These are phyloP conservation scores for Simplicillium aogashimaense DNA, from an alignment of 2,329 filamentous ascomycete species.

Conservation along the genomic window DNA sequence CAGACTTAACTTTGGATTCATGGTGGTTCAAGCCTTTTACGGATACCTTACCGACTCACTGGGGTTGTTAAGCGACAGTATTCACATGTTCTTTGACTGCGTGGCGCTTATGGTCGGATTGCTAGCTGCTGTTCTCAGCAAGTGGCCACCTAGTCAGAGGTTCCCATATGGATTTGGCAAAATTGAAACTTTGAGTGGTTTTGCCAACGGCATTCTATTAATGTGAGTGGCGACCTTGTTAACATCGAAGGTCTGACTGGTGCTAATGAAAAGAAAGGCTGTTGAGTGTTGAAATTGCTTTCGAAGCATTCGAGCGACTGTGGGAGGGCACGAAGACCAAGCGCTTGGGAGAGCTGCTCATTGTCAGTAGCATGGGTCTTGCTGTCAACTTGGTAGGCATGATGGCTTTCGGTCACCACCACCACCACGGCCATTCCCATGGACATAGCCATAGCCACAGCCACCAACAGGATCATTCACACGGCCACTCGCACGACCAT, in stretches of 20 bases:
- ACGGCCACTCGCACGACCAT: slow-evolving; percentile 25
- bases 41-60: slow-evolving; percentile 89
- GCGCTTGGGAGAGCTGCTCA: slow-evolving; percentile 73
- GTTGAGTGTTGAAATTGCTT: slow-evolving; percentile 91
- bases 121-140: slow-evolving; percentile 87
- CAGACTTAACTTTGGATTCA: slow-evolving; percentile 89
- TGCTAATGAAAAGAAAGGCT: slow-evolving; percentile 40
- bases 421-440: slow-evolving; percentile 33
- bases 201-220: slow-evolving; percentile 91
- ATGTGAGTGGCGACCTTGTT: slow-evolving; percentile 45
- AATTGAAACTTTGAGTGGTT: slow-evolving; percentile 90
- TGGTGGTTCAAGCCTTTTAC: slow-evolving; percentile 90
- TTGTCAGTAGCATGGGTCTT: slow-evolving; percentile 80
- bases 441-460: slow-evolving; percentile 24
- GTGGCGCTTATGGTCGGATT: slow-evolving; percentile 84
- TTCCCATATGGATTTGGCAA: slow-evolving; percentile 97
- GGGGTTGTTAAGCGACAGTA: slow-evolving; percentile 91
- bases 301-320: slow-evolving; percentile 84
- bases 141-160: slow-evolving; percentile 81
- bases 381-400: slow-evolving; percentile 89
- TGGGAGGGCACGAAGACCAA: slow-evolving; percentile 77
- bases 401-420: slow-evolving; percentile 67
- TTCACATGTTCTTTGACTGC: slow-evolving; percentile 99
- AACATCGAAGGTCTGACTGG: not conserved
- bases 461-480: slow-evolving; percentile 30